A percentile compares a stretch with the other conserved stretches of the same genome.
Evolutionary conservation across 2,329 filamentous ascomycete genomes (phyloP).

Genomic region (Neonectria sp.): DNA sequence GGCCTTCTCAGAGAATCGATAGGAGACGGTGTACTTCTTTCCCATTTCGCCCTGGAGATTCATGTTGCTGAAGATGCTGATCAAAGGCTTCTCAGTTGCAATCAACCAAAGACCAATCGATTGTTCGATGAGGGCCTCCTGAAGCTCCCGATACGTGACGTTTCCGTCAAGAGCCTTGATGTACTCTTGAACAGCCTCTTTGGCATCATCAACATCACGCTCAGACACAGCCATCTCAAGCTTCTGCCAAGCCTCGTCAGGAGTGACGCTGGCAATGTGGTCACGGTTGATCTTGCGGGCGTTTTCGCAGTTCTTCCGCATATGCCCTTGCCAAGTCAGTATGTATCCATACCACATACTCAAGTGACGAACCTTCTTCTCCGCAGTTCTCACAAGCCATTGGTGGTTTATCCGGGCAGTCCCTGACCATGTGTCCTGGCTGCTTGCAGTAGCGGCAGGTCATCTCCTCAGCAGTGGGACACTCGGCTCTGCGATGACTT

Average conservation of each 20-base stretch:
- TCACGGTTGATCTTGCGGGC: conserved; percentile 72
- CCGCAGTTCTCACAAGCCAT: conserved; percentile 74
- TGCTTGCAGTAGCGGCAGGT: conserved; percentile 64
- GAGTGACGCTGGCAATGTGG: conserved; percentile 62
- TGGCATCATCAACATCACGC: conserved; percentile 74
- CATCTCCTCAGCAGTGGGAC: conserved; percentile 51
- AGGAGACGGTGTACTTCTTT: conserved; percentile 75
- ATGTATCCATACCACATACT: neutral
- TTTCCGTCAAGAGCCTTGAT: conserved; percentile 70
- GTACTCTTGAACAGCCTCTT: conserved; percentile 72
- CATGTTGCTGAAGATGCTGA: conserved; percentile 77
- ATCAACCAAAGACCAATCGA: conserved; percentile 73
- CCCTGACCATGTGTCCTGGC: conserved; percentile 68
- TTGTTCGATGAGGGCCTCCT: conserved; percentile 70
- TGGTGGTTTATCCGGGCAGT: conserved; percentile 74
- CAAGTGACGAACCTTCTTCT: conserved; percentile 65
- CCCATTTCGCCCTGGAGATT: conserved; percentile 78
- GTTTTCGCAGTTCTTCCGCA: conserved; percentile 68
- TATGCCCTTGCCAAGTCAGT: conserved; percentile 64
- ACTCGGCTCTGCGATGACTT: conserved; percentile 54
- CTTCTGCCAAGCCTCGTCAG: conserved; percentile 72
- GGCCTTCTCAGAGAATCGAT: conserved; percentile 72
- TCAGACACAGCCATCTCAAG: conserved; percentile 67
- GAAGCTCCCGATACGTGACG: conserved; percentile 72
- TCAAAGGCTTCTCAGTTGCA: conserved; percentile 69